These are phyloP conservation scores for Phaeosphaeria sp. DNA, from an alignment of 2,329 filamentous ascomycete genomes.

Conservation along the genomic window DNA sequence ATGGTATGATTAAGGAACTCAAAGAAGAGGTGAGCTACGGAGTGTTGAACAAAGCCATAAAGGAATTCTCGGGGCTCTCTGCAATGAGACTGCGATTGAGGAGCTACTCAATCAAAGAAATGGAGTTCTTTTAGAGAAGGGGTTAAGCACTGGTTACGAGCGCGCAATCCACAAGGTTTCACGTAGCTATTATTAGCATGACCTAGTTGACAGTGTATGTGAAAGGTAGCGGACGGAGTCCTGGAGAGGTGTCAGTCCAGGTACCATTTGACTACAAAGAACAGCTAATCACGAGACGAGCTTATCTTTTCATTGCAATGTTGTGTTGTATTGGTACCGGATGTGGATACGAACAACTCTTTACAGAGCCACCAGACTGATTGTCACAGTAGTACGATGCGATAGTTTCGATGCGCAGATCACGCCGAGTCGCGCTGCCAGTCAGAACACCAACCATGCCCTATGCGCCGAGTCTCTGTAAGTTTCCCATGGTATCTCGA, in stretches of 20 bases:
- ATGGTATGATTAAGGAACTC: no score
- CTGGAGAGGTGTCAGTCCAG: not conserved
- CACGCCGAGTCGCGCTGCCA: not conserved
- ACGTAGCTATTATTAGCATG: not conserved
- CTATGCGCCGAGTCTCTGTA: conserved; percentile 4
- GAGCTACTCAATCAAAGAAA: no score
- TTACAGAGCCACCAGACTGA: not conserved
- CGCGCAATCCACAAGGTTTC: not conserved
- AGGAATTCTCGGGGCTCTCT: no score
- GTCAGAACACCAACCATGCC: not conserved
- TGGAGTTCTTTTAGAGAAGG: no score
- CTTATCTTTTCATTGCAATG: not conserved
- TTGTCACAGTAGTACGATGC: not conserved
- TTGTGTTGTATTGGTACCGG: not conserved
- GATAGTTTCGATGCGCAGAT: not conserved
- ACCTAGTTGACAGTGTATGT: not conserved
- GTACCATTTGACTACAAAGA: not conserved
- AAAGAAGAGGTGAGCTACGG: no score
- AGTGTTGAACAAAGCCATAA: no score
- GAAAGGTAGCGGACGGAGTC: not conserved
- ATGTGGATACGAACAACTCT: not conserved
- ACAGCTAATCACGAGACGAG: not conserved
- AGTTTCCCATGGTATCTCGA: conserved; percentile 6
- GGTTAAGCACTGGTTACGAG: no score
- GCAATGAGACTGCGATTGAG: no score